phyloP scores from a whole-genome alignment of 371 early-diverging fungal species.

The Mortierella sp. region DNA sequence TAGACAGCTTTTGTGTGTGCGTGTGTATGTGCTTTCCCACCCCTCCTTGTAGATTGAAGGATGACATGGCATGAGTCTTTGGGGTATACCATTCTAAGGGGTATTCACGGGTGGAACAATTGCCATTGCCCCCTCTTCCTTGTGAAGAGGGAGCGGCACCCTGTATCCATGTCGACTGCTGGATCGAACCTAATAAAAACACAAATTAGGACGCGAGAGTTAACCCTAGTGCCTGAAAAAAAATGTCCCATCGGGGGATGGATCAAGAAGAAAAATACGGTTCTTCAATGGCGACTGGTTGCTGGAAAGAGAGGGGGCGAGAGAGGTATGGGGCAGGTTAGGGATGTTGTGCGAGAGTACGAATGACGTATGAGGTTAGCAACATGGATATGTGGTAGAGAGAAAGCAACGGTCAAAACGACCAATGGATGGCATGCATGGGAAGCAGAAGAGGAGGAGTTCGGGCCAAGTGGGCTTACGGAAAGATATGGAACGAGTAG shows the following conservation, averaged over 20 bases:
- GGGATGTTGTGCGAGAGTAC: neutral
- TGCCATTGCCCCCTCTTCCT: neutral
- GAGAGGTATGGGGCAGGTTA: constrained; percentile 2
- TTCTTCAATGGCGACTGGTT: no score
- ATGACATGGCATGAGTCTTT: constrained; percentile 1
- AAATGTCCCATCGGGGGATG: neutral
- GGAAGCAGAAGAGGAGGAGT: neutral
- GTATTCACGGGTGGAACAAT: neutral
- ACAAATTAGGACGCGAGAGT: neutral
- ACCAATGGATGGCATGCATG: neutral
- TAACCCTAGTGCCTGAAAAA: neutral
- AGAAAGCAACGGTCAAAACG: neutral
- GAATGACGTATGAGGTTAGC: neutral
- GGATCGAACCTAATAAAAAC: neutral
- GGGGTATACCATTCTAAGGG: neutral
- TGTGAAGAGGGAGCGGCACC: no score
- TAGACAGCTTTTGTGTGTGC: neutral
- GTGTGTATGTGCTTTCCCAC: neutral
- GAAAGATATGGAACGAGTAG: constrained; percentile 18
- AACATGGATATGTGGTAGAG: neutral
- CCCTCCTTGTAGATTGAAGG: neutral
- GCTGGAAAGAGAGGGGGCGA: neutral
- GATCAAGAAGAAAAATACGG: neutral
- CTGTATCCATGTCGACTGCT: neutral
- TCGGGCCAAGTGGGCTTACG: constrained; percentile 10